phyloP scores from a whole-genome alignment of 2,329 filamentous ascomycete species.

The Alternaria postmessia region DNA sequence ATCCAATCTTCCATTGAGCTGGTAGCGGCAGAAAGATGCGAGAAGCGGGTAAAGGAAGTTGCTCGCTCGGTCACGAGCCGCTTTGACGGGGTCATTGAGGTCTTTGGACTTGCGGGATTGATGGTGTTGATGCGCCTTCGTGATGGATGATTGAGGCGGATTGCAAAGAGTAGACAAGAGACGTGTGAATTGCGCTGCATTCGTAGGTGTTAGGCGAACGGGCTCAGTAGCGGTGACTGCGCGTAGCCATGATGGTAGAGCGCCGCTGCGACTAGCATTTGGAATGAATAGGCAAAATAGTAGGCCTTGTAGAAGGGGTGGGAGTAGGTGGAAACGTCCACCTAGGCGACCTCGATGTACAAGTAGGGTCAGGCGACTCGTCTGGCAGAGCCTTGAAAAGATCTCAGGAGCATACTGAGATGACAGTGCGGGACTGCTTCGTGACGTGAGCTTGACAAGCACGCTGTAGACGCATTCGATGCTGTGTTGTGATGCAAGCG shows the following conservation, averaged over 20 bases:
- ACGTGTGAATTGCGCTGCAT: slow-evolving; percentile 61
- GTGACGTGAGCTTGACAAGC: slow-evolving; percentile 47
- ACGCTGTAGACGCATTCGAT: slow-evolving; percentile 53
- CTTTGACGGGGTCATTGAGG: slow-evolving; percentile 67
- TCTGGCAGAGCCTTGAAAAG: slow-evolving; percentile 63
- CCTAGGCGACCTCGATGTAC: slow-evolving; percentile 66
- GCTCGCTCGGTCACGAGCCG: slow-evolving; percentile 64
- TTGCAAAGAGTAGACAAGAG: slow-evolving; percentile 68
- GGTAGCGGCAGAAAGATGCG: slow-evolving; percentile 63
- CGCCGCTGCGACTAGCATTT: slow-evolving; percentile 40
- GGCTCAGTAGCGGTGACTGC: slow-evolving; percentile 15
- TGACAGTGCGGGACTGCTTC: slow-evolving; percentile 39
- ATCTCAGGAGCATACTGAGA: slow-evolving; percentile 50
- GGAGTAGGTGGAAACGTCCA: slow-evolving; percentile 67
- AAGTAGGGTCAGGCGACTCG: slow-evolving; percentile 62
- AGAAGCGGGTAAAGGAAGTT: slow-evolving; percentile 66
- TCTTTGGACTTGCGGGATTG: slow-evolving; percentile 39
- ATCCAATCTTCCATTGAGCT: slow-evolving; percentile 58
- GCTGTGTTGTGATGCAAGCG: slow-evolving; percentile 54
- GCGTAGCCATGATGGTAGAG: slow-evolving; percentile 46
- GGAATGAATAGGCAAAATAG: slow-evolving; percentile 64
- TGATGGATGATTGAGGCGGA: slow-evolving; percentile 65
- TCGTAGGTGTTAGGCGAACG: slow-evolving; percentile 48
- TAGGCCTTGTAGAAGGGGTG: slow-evolving; percentile 63
- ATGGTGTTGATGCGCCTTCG: slow-evolving; percentile 49